Evolutionary conservation across 495 filamentous ascomycete genomes (phyloP).

Genomic region (Tuber brumale): DNA sequence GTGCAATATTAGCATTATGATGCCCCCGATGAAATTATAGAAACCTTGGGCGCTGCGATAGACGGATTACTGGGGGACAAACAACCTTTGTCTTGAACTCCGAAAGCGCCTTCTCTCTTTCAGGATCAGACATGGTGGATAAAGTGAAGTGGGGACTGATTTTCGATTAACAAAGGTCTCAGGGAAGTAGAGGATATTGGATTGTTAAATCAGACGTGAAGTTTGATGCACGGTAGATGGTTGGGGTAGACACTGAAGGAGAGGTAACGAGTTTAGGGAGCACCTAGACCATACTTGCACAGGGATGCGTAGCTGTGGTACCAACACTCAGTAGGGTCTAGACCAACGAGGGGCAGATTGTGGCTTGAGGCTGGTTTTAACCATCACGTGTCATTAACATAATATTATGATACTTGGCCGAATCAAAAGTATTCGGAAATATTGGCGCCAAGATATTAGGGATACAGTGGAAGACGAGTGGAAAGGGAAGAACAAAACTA

Average conservation of each 20-base stretch:
- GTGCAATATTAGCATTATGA: constrained; percentile 15
- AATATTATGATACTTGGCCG: too few relatives aligned
- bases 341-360: not conserved
- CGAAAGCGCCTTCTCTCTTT: constrained; percentile 36
- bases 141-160: not conserved
- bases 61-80: not conserved
- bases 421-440: too few relatives aligned
- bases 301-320: not conserved
- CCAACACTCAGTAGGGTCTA: not conserved
- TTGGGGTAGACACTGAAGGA: not conserved
- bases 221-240: not conserved
- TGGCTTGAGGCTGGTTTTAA: not conserved
- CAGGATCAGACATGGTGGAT: constrained; percentile 13
- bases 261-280: not conserved
- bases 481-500: too few relatives aligned
- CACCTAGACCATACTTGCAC: not conserved
- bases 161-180: constrained; percentile 5
- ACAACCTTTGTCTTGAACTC: constrained; percentile 40
- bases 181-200: constrained; percentile 4
- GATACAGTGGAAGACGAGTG: too few relatives aligned
- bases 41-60: not conserved
- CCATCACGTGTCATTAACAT: not conserved
- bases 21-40: not conserved
- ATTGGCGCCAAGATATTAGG: too few relatives aligned
- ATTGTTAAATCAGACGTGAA: not conserved